Base-by-base conservation (phyloP, 2,329 filamentous ascomycete species). In the Alternaria novae-zelandiae region DNA sequence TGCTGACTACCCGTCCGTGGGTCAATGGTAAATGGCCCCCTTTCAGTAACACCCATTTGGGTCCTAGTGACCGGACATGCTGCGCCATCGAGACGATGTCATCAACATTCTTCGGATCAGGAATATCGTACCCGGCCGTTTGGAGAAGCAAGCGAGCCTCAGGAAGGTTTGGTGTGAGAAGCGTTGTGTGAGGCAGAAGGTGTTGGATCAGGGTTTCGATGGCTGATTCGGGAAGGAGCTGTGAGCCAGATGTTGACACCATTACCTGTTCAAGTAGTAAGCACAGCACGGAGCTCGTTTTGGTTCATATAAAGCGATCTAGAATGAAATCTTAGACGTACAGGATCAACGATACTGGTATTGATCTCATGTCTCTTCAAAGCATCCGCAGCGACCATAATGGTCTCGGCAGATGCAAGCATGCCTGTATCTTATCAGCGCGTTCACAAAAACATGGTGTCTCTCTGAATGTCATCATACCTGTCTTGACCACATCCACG, bases 401-500 rank as follows among this genome's bases (percentile, higher is more conserved):
- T 89, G 0, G 90, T 92, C 65, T 88, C 88, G 11, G 87, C 86
- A 26, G 90, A 92, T 17, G 91, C 91, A 63, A 96, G 85, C 93
- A 97, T 97, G 43, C 93, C 92, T 95, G 50, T 11, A 55, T 30
- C 17, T 57, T 5, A 59, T 71, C 26, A 72, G 67, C 43, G 7
- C 28, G n/a, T 17, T 21, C 32, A 13, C 6, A 6, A 6, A 25
- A 17, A 2, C 6, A 17, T 23, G 20, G 26, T 41, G 11, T 32
- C 3, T 15, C 10, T 23, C 10, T 30, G 3, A 25, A 50, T 50
- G 46, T 32, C 12, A 54, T 30, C 13, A 79, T 68, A 96, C 94
- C 95, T 51, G 93, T 94, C 82, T 97, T 98, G 69, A 98, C 88
- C 50, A 97, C 93, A 83, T 97, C 93, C 4, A 92, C 90, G 4